Evolutionary conservation across 1,284 basidiomycete genomes (phyloP).

Genomic region (Trametes hirsuta): DNA sequence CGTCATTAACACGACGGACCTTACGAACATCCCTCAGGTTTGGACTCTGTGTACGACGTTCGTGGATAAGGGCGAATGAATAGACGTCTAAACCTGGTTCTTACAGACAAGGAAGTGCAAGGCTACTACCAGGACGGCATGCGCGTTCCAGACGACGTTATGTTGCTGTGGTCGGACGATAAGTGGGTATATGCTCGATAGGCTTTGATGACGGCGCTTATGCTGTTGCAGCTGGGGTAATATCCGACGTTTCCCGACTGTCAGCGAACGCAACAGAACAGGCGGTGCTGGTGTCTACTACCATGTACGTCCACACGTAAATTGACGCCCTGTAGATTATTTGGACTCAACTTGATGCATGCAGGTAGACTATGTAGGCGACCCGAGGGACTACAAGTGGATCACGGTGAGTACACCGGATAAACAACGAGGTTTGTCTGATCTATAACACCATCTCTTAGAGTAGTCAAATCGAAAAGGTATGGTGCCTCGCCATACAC

Average conservation of each 20-base stretch:
- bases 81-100: background rate
- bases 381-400: slow-evolving; percentile 64
- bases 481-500: background rate
- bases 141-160: slow-evolving; percentile 57
- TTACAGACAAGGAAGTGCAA: slow-evolving; percentile 65
- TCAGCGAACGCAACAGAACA: slow-evolving; percentile 53
- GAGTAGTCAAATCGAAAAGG: slow-evolving; percentile 35
- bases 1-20: slow-evolving; percentile 53
- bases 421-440: background rate
- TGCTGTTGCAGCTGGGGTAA: slow-evolving; percentile 53
- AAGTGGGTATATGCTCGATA: slow-evolving; percentile 40
- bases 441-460: slow-evolving; percentile 2
- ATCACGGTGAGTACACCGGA: slow-evolving; percentile 44
- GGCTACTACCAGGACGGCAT: slow-evolving; percentile 68
- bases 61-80: background rate
- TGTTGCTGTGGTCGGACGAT: slow-evolving; percentile 63
- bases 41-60: slow-evolving; percentile 62
- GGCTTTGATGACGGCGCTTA: background rate
- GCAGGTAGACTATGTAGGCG: slow-evolving; percentile 46
- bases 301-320: slow-evolving; percentile 45
- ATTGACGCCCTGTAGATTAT: background rate
- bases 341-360: background rate
- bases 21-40: slow-evolving; percentile 61
- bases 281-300: slow-evolving; percentile 74
- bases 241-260: slow-evolving; percentile 56